Base-by-base conservation (phyloP, 1,284 basidiomycete genomes). In the Moesziomyces parantarcticus region DNA sequence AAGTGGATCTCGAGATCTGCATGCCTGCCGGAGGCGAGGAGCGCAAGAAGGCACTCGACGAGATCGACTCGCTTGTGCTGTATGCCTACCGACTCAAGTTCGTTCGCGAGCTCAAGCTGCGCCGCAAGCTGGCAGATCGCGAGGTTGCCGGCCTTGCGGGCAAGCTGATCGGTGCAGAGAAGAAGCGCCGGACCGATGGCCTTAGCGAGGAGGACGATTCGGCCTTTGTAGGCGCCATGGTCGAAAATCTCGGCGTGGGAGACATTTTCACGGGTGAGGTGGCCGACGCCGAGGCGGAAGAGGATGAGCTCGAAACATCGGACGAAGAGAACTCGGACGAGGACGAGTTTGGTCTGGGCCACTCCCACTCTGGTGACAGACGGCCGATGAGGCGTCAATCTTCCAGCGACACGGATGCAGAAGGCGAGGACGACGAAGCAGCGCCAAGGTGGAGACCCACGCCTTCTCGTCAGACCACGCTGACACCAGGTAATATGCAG, bases 311-410 rank as follows among this genome's bases (percentile, higher is more conserved):
- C 23, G 71, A 72, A 29, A 73, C 73, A 4, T 66, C 62, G 22
- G 77, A 79, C 22, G 76, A 78, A 18, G 75, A 75, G 6, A 63
- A 46, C 25, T 86, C 86, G 32, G 87, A 87, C 16, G 85, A 83
- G 18, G 83, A 85, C 5, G 81, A 84, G 18, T 80, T 60, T 50
- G 86, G 80, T 3, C 25, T 42, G 29, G 55, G 52, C 3, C 23
- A 26, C 22, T 56, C 34, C 75, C 58, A 83, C 84, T 25, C 29
- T 2, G 26, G 13, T 18, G 23, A 46, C 18, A n/a, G 52, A 32
- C 47, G 36, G 3, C 26, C 25, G 21, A 14, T 32, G 36, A 36
- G 39, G 3, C 52, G 43, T n/a, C 57, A 44, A 2, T 23, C 39
- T 10, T 54, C 56, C 9, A 65, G 64, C 53, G 75, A 64, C 36